Conservation (phyloP, 768 basidiomycete genomes). For the Coprinopsis marcescibilis region DNA sequence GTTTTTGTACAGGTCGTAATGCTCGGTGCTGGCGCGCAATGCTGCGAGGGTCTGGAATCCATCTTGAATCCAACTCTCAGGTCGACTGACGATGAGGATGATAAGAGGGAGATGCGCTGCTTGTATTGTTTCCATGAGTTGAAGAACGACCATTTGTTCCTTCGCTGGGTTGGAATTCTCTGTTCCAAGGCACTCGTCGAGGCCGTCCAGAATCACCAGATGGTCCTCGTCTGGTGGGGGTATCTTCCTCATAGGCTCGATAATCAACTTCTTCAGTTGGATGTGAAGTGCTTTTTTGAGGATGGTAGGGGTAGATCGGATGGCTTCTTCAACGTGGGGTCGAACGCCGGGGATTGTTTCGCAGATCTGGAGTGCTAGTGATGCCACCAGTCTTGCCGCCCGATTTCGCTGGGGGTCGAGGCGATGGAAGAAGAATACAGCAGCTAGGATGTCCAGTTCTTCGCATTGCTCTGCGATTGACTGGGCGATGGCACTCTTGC, state of each 20-base stretch:
- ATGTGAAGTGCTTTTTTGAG: constrained; percentile 3
- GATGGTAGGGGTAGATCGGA: neutral
- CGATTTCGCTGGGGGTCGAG: neutral
- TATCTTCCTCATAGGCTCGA: neutral
- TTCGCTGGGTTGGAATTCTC: no score
- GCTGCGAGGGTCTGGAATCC: no score
- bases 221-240: neutral
- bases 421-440: constrained; percentile 3
- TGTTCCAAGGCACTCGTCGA: constrained; percentile 14
- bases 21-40: no score
- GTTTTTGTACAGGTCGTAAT: no score
- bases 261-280: neutral
- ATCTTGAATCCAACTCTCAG: no score
- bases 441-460: neutral
- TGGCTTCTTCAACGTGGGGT: neutral
- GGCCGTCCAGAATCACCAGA: constrained; percentile 9
- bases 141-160: no score
- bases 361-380: constrained; percentile 2
- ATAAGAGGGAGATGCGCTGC: no score
- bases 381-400: neutral
- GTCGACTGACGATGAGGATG: no score
- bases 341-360: neutral
- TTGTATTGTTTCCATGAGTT: no score
- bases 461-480: neutral
- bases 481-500: neutral